Base-by-base conservation (phyloP, 1,139 yeast species). In the Geotrichum candidum region DNA sequence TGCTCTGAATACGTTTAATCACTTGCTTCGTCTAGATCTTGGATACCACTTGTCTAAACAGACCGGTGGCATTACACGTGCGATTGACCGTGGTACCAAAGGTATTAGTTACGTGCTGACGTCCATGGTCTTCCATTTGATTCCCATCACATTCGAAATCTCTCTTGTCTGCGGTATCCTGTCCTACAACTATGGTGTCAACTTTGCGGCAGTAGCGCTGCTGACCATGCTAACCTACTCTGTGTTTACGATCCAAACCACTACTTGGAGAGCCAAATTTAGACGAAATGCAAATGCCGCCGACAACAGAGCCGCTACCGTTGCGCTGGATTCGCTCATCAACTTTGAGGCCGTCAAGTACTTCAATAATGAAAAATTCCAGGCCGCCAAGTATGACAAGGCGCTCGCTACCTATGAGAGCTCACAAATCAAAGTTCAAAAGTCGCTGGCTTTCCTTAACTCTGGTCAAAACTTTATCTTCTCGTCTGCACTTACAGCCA, bases 71-170 rank as follows among this genome's bases (percentile, higher is more conserved):
- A 77, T 94, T 55, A 94, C 97, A 0, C 80, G 99, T 65, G 98
- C 99, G 0, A 94, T 94, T 69, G 99, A 94, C 71, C 80, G 99
- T 68, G 99, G 99, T 73, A 94, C 98, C 1, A 94, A 94, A 69
- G 99, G 99, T 76, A 94, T 94, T 60, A 87, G 96, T 29, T 92
- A 88, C 70, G 97, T 94, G 5, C 78, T 94, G 60, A 86, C 90
- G 51, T 97, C 99, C 2, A 89, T 94, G 96, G 97, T 95, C 15
- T 94, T 94, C 77, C 99, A 95, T 73, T 92, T 94, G 38, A 80
- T 94, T 54, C 99, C 99, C 6, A 88, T 94, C 50, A 81, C 96
- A 1, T 88, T 94, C 73, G 99, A 94, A 74, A 94, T 94, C 60
- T 82, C 89, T 3, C 86, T 94, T 64, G 99, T 94, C 7, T 90